Evolutionary conservation across 331 rosid genomes (phyloP).

Genomic region (Cydonia oblonga): DNA sequence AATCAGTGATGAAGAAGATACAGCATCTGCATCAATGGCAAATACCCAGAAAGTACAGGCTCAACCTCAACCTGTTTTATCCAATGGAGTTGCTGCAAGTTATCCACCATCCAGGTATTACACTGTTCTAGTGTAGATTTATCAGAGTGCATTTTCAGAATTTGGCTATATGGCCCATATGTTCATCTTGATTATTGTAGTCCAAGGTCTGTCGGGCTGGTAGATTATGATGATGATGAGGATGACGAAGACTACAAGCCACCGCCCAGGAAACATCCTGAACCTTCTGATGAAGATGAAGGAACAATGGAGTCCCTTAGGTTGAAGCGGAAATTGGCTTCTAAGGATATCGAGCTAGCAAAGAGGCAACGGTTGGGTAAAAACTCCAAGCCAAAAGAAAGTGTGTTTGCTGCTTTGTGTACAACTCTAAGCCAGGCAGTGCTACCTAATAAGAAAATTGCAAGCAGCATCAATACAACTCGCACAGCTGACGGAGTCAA

Average conservation of each 20-base stretch:
- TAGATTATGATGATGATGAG: slow-evolving; percentile 90
- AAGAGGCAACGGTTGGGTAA: slow-evolving; percentile 65
- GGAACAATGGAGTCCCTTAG: slow-evolving; percentile 56
- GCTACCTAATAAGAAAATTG: slow-evolving; percentile 54
- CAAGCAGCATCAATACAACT: slow-evolving; percentile 17
- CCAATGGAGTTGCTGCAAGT: slow-evolving; percentile 59
- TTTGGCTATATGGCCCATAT: neutral
- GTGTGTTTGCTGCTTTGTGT: slow-evolving; percentile 64
- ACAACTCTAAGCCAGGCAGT: slow-evolving; percentile 68
- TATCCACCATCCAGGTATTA: slow-evolving; percentile 45
- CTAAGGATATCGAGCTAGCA: slow-evolving; percentile 47
- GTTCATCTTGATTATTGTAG: slow-evolving; percentile 21
- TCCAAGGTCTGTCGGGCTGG: slow-evolving; percentile 71
- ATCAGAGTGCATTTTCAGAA: neutral
- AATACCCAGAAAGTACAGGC: slow-evolving; percentile 31
- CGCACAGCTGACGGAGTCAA: slow-evolving; percentile 33
- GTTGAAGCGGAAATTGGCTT: slow-evolving; percentile 58
- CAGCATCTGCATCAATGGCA: slow-evolving; percentile 53
- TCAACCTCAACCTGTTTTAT: slow-evolving; percentile 44
- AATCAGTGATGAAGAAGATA: slow-evolving; percentile 79
- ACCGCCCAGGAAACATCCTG: slow-evolving; percentile 67
- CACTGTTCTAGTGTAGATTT: neutral
- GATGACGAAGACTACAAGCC: slow-evolving; percentile 88
- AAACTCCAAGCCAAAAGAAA: slow-evolving; percentile 52
- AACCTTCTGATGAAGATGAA: slow-evolving; percentile 64